These are phyloP conservation scores for Cutaneotrichosporon sp. DNA, from an alignment of 1,284 basidiomycete genomes.

Conservation along the genomic window DNA sequence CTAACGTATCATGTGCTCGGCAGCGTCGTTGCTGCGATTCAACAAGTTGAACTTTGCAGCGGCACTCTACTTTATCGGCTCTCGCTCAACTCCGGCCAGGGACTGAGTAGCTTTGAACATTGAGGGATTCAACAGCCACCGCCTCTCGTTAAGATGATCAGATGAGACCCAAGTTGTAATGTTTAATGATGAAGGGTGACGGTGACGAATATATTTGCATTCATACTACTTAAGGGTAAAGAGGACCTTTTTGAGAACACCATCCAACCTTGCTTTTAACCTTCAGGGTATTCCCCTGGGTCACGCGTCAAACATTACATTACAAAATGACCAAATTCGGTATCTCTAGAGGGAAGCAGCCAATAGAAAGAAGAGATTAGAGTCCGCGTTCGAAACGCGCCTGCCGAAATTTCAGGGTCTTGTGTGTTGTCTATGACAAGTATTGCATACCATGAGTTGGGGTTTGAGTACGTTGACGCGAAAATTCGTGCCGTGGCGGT, in stretches of 20 bases:
- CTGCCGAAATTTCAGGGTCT: background rate
- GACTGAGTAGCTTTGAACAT: too few species aligned
- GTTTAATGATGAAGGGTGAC: too few species aligned
- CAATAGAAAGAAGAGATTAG: background rate
- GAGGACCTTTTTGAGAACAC: background rate
- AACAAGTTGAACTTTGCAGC: too few species aligned
- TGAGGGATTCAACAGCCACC: too few species aligned
- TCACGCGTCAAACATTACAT: conserved; percentile 4
- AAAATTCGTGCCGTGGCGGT: background rate
- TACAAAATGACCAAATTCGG: background rate
- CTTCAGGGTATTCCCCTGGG: background rate
- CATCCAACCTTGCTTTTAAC: background rate
- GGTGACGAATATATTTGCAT: too few species aligned
- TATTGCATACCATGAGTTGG: background rate
- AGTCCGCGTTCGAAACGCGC: background rate
- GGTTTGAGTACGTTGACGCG: background rate
- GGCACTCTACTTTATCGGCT: too few species aligned
- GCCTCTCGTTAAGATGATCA: too few species aligned
- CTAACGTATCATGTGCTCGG: background rate
- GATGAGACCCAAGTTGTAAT: too few species aligned
- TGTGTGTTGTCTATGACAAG: background rate
- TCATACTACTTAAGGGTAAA: too few species aligned
- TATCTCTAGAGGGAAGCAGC: background rate
- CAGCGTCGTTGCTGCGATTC: background rate
- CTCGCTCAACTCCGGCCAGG: too few species aligned